Evolutionary conservation across 1,139 yeast genomes (phyloP), one percentile per base, ranked within the genome.

Genomic region (Yarrowia galli): DNA sequence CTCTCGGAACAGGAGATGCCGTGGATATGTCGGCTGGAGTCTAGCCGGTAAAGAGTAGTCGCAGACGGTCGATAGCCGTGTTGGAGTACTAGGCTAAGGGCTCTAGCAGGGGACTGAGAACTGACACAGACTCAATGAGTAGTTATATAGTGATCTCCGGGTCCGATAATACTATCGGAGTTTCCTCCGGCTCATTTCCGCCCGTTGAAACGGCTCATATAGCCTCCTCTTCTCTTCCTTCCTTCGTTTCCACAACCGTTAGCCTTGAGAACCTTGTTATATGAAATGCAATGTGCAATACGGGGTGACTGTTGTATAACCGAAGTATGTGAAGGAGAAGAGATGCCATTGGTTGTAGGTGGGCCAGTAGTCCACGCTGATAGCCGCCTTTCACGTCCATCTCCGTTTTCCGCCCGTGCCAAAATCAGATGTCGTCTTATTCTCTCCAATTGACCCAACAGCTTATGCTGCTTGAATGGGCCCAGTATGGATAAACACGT

Each of bases 1-100:
- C 60, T 53, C 22, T 22, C 60, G 60, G 60, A 53, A 22, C 20
- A 1, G 23, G 28, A 53, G 60, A 53, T 53, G 60, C 60, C 60
- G 60, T 53, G 60, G 60, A 53, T 9, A 18, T 32, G 45, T 36
- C 60, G 60, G 60, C 23, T n/a, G 16, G 13, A 3, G 8, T 35
- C 23, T 18, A 48, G 7, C 58, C 60, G 60, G 32, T 6, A n/a
- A n/a, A n/a, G n/a, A n/a, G n/a, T n/a, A n/a, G n/a, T n/a, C 7
- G 8, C 1, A 28, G 32, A 28, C 32, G 32, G 60, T 36, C 45
- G 32, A 53, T 53, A 53, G 28, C 60, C 60, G 60, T 32, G 23
- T 22, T n/a, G 18, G 54, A 16, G 35, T 32, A 4, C 25, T 46
- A 16, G 32, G 13, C 5, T 18, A 32, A 25, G 28, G 25, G 28